A percentile compares a stretch with the other conserved stretches of the same genome.
These are phyloP conservation scores for Aspergillus diversus DNA, from an alignment of 495 filamentous ascomycete species.

Conservation along the genomic window DNA sequence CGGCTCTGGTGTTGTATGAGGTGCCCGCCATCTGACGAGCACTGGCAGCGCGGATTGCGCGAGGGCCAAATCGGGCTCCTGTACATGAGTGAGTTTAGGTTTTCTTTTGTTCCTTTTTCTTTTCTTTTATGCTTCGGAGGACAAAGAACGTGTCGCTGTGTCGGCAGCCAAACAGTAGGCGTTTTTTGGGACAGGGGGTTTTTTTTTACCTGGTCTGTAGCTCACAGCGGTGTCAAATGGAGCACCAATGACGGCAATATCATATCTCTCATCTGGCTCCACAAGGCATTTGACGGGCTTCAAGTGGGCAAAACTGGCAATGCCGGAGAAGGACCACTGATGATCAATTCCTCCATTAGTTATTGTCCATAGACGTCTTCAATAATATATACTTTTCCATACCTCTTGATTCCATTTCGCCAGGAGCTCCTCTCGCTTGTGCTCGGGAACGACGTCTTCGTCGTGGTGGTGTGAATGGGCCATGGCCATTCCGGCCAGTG, in stretches of 20 bases:
- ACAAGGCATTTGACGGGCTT: constrained; percentile 74
- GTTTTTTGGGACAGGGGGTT: constrained; percentile 37
- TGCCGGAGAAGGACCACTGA: constrained; percentile 77
- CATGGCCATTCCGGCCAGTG: constrained; percentile 39
- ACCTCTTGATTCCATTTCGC: constrained; percentile 60
- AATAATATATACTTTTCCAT: constrained; percentile 5
- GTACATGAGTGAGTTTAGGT: background rate
- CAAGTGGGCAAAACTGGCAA: constrained; percentile 80
- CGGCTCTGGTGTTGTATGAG: constrained; percentile 76
- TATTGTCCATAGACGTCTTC: constrained; percentile 6
- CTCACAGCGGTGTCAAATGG: constrained; percentile 84
- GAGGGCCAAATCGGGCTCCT: constrained; percentile 79
- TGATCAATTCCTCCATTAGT: constrained; percentile 9
- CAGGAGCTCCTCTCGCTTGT: constrained; percentile 49
- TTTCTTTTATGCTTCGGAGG: background rate
- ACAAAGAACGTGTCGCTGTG: constrained; percentile 27
- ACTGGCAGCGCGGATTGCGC: constrained; percentile 79
- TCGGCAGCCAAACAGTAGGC: too few species aligned
- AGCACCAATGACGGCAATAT: constrained; percentile 80
- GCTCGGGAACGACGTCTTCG: constrained; percentile 43
- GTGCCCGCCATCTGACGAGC: constrained; percentile 72
- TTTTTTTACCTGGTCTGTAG: constrained; percentile 69
- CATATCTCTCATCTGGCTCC: constrained; percentile 65
- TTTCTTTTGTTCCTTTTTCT: background rate
- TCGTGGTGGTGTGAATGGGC: constrained; percentile 46